A percentile compares a stretch with the other conserved stretches of the same genome.
phyloP scores from a whole-genome alignment of 2,329 filamentous ascomycete genomes.

The Fusarium tuaranense region DNA sequence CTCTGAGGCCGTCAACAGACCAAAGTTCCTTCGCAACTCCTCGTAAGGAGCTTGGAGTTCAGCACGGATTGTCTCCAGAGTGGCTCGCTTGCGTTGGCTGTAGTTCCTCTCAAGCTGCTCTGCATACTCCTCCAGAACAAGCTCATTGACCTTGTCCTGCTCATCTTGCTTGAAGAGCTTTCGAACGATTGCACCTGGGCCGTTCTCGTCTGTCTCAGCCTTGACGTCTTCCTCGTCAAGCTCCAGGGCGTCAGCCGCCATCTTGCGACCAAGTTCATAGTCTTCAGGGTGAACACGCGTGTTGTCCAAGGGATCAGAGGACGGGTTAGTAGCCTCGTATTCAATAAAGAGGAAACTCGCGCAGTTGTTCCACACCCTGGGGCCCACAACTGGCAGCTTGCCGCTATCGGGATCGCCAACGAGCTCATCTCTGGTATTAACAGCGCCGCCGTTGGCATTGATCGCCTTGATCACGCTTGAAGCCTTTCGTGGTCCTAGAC shows the following conservation, averaged over 20 bases:
- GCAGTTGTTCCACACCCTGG: slow-evolving; percentile 95
- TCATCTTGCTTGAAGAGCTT: slow-evolving; percentile 96
- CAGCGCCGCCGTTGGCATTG: slow-evolving; percentile 87
- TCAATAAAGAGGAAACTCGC: slow-evolving; percentile 94
- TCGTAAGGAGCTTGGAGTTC: slow-evolving; percentile 95
- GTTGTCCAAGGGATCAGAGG: slow-evolving; percentile 93
- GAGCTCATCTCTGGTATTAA: slow-evolving; percentile 87
- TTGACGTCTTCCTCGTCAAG: slow-evolving; percentile 98
- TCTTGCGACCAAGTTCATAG: slow-evolving; percentile 97
- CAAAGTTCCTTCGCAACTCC: slow-evolving; percentile 87
- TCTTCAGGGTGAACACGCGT: slow-evolving; percentile 98
- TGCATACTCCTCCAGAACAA: slow-evolving; percentile 96
- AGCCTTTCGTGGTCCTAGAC: slow-evolving; percentile 92
- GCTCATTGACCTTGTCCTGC: slow-evolving; percentile 94
- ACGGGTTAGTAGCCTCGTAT: slow-evolving; percentile 83
- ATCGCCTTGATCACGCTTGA: slow-evolving; percentile 81
- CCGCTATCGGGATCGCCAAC: slow-evolving; percentile 87
- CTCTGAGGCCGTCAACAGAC: slow-evolving; percentile 76
- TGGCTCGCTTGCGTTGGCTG: slow-evolving; percentile 93
- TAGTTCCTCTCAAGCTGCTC: slow-evolving; percentile 94
- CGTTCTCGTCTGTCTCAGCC: slow-evolving; percentile 90
- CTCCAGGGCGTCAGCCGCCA: slow-evolving; percentile 96
- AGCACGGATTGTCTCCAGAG: slow-evolving; percentile 93
- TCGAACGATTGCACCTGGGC: slow-evolving; percentile 88
- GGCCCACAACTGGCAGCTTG: slow-evolving; percentile 83